Conservation (phyloP, 345 rosid species). For the Lagerstroemia speciosa region DNA sequence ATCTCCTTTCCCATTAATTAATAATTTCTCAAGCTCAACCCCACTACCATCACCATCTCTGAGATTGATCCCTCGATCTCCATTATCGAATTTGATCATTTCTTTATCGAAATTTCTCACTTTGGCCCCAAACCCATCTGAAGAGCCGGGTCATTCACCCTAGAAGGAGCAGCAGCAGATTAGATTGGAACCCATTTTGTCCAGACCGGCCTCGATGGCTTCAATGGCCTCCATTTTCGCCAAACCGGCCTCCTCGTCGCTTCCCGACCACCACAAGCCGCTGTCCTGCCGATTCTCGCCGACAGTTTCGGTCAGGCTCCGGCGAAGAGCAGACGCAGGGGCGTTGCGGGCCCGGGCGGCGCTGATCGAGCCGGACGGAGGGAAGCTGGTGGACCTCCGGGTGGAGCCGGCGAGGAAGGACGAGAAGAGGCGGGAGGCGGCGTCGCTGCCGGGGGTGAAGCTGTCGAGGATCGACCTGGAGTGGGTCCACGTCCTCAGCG, state of each 20-base stretch:
- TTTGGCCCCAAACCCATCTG: neutral
- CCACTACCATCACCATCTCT: neutral
- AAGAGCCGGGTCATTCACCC: no score
- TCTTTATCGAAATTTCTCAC: neutral
- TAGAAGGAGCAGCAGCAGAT: no score
- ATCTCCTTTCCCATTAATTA: neutral
- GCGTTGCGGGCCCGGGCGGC: constrained; percentile 15
- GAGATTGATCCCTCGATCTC: neutral
- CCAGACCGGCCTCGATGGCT: constrained; percentile 3
- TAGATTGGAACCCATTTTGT: no score
- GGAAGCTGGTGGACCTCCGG: constrained; percentile 61
- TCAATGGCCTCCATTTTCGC: constrained; percentile 7
- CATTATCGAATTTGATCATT: neutral
- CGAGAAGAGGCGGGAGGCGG: constrained; percentile 52
- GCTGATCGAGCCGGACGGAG: constrained; percentile 86
- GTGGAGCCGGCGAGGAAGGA: constrained; percentile 48
- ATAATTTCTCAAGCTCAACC: neutral
- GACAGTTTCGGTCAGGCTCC: neutral
- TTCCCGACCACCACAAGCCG: neutral
- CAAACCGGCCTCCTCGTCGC: neutral
- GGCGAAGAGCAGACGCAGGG: neutral
- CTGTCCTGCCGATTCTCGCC: neutral
- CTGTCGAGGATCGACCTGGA: constrained; percentile 62
- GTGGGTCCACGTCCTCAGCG: constrained; percentile 97
- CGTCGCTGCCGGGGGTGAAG: constrained; percentile 49